Base-by-base conservation (phyloP, 2,329 filamentous ascomycete genomes). In the Ilyonectria mors-panacis region DNA sequence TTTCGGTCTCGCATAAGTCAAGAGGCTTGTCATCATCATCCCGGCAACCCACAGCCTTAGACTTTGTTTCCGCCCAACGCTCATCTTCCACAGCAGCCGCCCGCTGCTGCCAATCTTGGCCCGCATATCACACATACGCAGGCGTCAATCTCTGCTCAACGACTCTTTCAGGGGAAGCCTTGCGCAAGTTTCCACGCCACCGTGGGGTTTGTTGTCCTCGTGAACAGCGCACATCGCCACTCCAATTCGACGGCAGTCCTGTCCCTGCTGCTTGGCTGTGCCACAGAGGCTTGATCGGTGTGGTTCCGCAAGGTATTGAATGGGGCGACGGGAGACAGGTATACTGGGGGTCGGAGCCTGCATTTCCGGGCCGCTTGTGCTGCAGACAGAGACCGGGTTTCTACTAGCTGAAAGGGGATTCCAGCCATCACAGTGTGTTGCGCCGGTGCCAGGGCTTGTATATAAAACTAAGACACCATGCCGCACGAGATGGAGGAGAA, bases 381-480 rank as follows among this genome's bases (percentile, higher is more conserved):
- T 68, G 59, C 65, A 69, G 59, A 64, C 59, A 66, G 62, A 68
- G 61, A 42, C 65, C 57, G 59, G 69, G 62, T 42, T 57, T 69
- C 57, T 45, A 66, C 63, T 66, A 67, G 73, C 68, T 73, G 66
- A 69, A 63, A 75, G 68, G 68, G 69, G 58, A 66, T 69, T 66
- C 70, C 65, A 70, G 66, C 59, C 68, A 57, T 74, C 63, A 45
- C 66, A 66, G 61, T 71, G 39, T 63, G 50, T 67, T 70, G 67
- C 63, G 58, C 60, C 57, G 67, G 65, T 69, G 44, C 65, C 57
- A 56, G 68, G 55, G 54, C 66, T 65, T 75, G 68, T 74, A 73
- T 86, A 87, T 87, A 87, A 85, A 82, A 79, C 71, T 82, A 80
- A 83, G 82, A 81, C 85, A 85, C 78, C 76, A 89, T 89, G 87